Percentiles rank a stretch among this genome's conserved stretches.
Evolutionary conservation across 2,329 filamentous ascomycete genomes (phyloP).

Genomic region (Monosporascus cannonballus): DNA sequence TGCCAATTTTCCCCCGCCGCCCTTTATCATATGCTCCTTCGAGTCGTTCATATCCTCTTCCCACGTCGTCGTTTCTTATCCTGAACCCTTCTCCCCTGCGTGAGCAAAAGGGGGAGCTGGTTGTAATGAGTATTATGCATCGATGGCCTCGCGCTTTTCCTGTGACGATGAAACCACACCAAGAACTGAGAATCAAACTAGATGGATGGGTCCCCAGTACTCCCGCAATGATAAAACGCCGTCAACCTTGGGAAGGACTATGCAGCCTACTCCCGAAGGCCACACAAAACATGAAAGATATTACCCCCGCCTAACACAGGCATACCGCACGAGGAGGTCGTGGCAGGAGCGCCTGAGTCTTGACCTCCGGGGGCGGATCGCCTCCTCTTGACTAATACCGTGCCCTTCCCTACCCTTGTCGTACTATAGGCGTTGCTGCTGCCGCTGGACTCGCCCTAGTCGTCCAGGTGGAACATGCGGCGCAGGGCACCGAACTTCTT

Average conservation of each 20-base stretch:
- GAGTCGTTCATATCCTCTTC: too few relatives aligned
- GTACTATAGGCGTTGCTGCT: conserved; percentile 1
- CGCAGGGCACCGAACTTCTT: conserved; percentile 54
- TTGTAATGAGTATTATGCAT: neutral
- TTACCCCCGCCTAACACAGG: neutral
- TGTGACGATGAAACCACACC: too few relatives aligned
- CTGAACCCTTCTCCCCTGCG: too few relatives aligned
- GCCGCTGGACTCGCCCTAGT: conserved; percentile 29
- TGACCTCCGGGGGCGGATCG: conserved; percentile 17
- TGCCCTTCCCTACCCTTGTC: conserved; percentile 7
- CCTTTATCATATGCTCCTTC: too few relatives aligned
- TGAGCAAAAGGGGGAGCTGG: neutral
- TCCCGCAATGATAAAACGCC: neutral
- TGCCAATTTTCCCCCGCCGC: too few relatives aligned
- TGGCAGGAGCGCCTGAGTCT: conserved; percentile 2
- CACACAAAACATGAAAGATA: neutral
- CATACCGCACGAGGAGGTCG: neutral
- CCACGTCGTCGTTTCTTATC: too few relatives aligned
- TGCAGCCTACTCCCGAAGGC: neutral
- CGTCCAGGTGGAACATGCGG: conserved; percentile 49
- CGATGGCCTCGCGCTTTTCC: neutral
- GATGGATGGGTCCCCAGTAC: too few relatives aligned
- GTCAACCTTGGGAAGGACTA: neutral
- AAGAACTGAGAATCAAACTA: neutral
- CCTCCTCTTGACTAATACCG: conserved; percentile 14